phyloP scores from a whole-genome alignment of 148 eudicot species.

The Arbutus unedo region DNA sequence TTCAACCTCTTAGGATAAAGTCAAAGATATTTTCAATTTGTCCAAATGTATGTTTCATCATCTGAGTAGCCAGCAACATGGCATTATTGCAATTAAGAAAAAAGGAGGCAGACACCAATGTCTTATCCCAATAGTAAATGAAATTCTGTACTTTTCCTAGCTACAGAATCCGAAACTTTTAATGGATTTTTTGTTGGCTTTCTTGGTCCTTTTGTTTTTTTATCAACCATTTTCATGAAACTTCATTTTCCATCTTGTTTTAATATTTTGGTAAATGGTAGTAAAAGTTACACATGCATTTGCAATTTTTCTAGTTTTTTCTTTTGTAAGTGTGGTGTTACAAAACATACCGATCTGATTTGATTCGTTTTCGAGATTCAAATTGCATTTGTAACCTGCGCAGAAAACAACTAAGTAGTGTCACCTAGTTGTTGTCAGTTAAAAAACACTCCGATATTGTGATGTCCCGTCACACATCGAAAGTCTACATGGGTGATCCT shows the following conservation, averaged over 20 bases:
- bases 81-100: background rate
- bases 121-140: background rate
- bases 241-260: background rate
- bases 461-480: too few relatives aligned
- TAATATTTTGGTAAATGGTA: background rate
- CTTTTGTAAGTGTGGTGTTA: too few relatives aligned
- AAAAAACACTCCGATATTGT: too few relatives aligned
- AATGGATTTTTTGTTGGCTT: background rate
- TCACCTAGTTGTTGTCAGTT: too few relatives aligned
- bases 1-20: background rate
- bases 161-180: background rate
- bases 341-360: too few relatives aligned
- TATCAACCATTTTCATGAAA: background rate
- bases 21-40: background rate
- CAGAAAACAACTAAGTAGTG: too few relatives aligned
- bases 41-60: background rate
- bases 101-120: conserved; percentile 1
- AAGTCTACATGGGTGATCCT: too few relatives aligned
- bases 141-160: background rate
- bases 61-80: background rate
- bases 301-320: background rate
- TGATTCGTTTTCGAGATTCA: too few relatives aligned
- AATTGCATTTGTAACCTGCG: too few relatives aligned
- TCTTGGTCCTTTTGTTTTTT: background rate
- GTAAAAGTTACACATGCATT: background rate